phyloP scores from a whole-genome alignment of 192 early-diverging fungal species.

The Bifiguratus adelaidae region DNA sequence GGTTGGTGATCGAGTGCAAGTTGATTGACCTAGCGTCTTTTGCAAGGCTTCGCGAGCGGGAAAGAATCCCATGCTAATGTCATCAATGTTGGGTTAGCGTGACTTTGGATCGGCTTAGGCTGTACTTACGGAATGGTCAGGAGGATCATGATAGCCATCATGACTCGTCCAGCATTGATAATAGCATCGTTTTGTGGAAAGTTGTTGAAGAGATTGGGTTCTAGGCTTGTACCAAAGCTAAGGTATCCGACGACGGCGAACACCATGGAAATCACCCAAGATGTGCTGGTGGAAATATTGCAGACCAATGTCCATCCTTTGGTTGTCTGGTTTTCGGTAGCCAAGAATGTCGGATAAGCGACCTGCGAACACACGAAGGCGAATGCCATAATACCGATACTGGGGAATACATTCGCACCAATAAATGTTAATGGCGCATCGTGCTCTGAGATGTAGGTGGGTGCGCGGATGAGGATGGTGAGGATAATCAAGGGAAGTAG shows the following conservation, averaged over 20 bases:
- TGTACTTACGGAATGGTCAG: slow-evolving; percentile 40
- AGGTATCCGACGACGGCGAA: slow-evolving; percentile 52
- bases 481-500: slow-evolving; percentile 51
- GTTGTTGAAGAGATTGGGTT: slow-evolving; percentile 57
- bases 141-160: slow-evolving; percentile 48
- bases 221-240: slow-evolving; percentile 44
- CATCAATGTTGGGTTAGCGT: not conserved
- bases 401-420: slow-evolving; percentile 47
- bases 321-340: slow-evolving; percentile 29
- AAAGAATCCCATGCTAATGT: slow-evolving; percentile 26
- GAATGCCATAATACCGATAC: slow-evolving; percentile 56
- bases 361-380: slow-evolving; percentile 56
- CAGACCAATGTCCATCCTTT: slow-evolving; percentile 34
- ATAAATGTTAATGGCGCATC: slow-evolving; percentile 36
- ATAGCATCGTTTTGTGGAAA: slow-evolving; percentile 42
- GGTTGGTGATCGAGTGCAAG: slow-evolving; percentile 12
- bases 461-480: slow-evolving; percentile 42
- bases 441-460: slow-evolving; percentile 34
- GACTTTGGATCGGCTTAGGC: too few relatives aligned
- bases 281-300: slow-evolving; percentile 29
- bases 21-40: slow-evolving; percentile 28
- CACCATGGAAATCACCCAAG: slow-evolving; percentile 39
- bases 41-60: slow-evolving; percentile 33
- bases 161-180: slow-evolving; percentile 46
- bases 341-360: slow-evolving; percentile 42